Evolutionary conservation across 2,329 filamentous ascomycete species (phyloP), one percentile per base, ranked within the genome.

Genomic region (Pyricularia grisea): DNA sequence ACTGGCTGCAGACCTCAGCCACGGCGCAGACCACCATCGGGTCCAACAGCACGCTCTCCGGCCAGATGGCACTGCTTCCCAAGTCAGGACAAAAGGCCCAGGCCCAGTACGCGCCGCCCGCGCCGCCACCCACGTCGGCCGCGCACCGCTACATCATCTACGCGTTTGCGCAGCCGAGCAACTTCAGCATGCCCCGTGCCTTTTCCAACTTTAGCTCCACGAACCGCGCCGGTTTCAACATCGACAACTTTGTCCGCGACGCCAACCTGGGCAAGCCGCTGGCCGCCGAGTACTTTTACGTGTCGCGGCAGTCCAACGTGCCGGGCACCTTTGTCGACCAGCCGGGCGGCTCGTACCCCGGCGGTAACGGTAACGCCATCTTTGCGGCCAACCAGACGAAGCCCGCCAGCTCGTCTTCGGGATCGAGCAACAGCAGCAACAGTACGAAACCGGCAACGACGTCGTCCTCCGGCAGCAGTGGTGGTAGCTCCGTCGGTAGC

Each of bases 111-210:
- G 27, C 42, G n/a, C n/a, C 70, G 2, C 70, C 70, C 2, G 60
- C 33, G 7, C 70, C 70, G 10, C 64, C 64, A 2, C 36, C 50
- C 10, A 71, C 65, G 9, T 71, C 70, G 20, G 64, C 70, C 4
- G 70, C 70, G 3, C 70, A 71, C 65, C 61, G 70, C 55, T 71
- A 71, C 67, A 71, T 71, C 60, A 36, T 71, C 31, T 71, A 71
- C 60, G 67, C 70, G 36, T 71, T 70, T 42, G 31, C 61, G 23
- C 68, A 71, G 65, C 70, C 70, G 4, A 30, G 42, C 10, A 50
- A 17, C 65, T 70, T 71, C 30, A 63, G 36, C 28, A 28, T 71
- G 28, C 70, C 70, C 14, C n/a, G 7, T 1, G 25, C 55, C 28
- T 71, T 65, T 20, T 25, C 66, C 9, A 61, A 60, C 27, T 68